Conservation (phyloP, 2,329 filamentous ascomycete genomes). For the Aspergillus fischeri region DNA sequence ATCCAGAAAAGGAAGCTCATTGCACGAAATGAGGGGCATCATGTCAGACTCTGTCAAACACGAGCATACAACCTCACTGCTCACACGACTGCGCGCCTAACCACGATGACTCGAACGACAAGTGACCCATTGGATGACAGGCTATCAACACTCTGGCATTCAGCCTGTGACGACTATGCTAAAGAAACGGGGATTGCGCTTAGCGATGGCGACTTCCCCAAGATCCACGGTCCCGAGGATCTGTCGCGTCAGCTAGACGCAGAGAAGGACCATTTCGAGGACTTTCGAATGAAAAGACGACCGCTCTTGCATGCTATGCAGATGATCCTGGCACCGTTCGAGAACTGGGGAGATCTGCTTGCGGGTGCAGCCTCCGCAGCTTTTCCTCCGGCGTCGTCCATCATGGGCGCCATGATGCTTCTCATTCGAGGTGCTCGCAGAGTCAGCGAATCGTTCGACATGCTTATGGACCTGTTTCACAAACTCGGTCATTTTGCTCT, state of each 20-base stretch:
- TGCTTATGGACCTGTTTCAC: constrained; percentile 4
- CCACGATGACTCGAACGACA: not conserved
- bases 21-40: not conserved
- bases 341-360: not conserved
- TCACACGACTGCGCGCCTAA: not conserved
- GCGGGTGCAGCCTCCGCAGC: not conserved
- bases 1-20: not conserved
- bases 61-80: not conserved
- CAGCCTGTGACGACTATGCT: constrained; percentile 1
- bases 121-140: not conserved
- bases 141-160: not conserved
- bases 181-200: not conserved
- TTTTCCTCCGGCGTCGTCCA: constrained; percentile 4
- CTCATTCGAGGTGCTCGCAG: constrained; percentile 3
- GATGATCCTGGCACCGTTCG: not conserved
- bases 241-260: constrained; percentile 1
- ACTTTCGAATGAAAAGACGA: constrained; percentile 2
- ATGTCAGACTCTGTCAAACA: no score
- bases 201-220: not conserved
- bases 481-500: constrained; percentile 8
- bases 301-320: not conserved
- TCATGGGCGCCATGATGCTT: constrained; percentile 6
- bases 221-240: not conserved
- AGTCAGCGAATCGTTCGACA: constrained; percentile 10
- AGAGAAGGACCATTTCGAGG: constrained; percentile 3